Conservation (phyloP, 2,329 filamentous ascomycete genomes). For the Monosporascus sp. region DNA sequence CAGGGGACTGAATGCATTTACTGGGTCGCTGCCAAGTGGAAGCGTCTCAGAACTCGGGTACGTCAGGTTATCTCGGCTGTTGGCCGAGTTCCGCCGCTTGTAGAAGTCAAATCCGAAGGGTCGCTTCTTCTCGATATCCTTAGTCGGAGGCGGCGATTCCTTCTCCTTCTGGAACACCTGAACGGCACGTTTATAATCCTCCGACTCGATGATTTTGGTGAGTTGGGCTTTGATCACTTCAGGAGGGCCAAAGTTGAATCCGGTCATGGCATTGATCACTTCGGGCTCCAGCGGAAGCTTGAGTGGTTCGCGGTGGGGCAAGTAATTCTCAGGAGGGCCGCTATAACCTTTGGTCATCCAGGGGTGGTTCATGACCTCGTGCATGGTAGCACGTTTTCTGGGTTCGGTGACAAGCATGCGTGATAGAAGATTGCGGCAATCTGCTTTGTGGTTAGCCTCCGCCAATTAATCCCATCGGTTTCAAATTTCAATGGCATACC, state of each 20-base stretch:
- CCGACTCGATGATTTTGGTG: constrained; percentile 81
- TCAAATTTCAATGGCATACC: constrained; percentile 50
- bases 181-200: constrained; percentile 88
- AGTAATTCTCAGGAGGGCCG: constrained; percentile 79
- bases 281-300: constrained; percentile 75
- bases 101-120: constrained; percentile 94
- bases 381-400: constrained; percentile 74
- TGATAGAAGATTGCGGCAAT: constrained; percentile 89
- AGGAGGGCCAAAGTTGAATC: constrained; percentile 90
- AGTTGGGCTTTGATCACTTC: constrained; percentile 80
- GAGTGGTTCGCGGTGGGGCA: constrained; percentile 80
- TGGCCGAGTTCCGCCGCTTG: constrained; percentile 84
- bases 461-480: background rate
- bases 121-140: constrained; percentile 73
- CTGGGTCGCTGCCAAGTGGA: constrained; percentile 74
- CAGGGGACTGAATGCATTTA: constrained; percentile 89
- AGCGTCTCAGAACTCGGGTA: constrained; percentile 83
- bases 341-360: constrained; percentile 95
- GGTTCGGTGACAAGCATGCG: constrained; percentile 96
- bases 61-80: constrained; percentile 79
- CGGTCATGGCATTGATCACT: constrained; percentile 89
- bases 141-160: constrained; percentile 51
- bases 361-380: constrained; percentile 89
- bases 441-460: constrained; percentile 45
- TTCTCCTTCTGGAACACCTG: constrained; percentile 63